Evolutionary conservation across 1,284 basidiomycete species (phyloP), one percentile per base, ranked within the genome.

Genomic region (Ceratobasidium sp.): DNA sequence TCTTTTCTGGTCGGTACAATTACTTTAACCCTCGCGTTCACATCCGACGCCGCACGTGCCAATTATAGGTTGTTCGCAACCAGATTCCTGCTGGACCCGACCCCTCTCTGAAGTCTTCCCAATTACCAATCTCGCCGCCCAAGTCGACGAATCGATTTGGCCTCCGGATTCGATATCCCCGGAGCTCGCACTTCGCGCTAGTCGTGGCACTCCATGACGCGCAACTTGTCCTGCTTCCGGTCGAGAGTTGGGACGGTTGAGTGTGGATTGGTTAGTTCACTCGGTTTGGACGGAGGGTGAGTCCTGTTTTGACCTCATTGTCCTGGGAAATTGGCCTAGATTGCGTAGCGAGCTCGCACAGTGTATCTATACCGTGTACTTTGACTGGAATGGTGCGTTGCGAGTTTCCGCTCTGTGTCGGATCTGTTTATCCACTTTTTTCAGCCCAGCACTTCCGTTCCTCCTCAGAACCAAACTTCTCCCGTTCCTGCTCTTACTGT

Each of bases 161-260:
- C 38, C 38, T 41, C 97, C 84, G 94, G 94, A 16, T 97, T 98
- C 82, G 96, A 98, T 84, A 94, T 98, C n/a, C 96, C 83, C 96
- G 94, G 79, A 98, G 98, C 82, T 92, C 95, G 5, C 98, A 98
- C 88, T 97, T 97, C 85, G 96, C 96, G 3, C 87, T 96, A 74
- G 96, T 95, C 85, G 89, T 97, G 78, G 93, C 94, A 16, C 88
- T 97, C 71, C 96, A 97, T 83, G 87, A 96, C 74, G 93, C 92
- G 0, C 94, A 97, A 10, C 38, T 41, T 41, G 38, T 27, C 82
- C 88, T 98, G 6, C 89, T 95, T 0, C 93, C 95, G 1, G 88
- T 97, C 54, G 88, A 97, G 65, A 89, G 94, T 10, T 3, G 3
- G 3, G 38, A 41, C 10, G 0, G 38, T 10, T 41, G 1, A 3